A percentile compares a stretch with the other conserved stretches of the same genome.
Conservation (phyloP, 805 yeast species). For the Schizosaccharomyces japonicus region DNA sequence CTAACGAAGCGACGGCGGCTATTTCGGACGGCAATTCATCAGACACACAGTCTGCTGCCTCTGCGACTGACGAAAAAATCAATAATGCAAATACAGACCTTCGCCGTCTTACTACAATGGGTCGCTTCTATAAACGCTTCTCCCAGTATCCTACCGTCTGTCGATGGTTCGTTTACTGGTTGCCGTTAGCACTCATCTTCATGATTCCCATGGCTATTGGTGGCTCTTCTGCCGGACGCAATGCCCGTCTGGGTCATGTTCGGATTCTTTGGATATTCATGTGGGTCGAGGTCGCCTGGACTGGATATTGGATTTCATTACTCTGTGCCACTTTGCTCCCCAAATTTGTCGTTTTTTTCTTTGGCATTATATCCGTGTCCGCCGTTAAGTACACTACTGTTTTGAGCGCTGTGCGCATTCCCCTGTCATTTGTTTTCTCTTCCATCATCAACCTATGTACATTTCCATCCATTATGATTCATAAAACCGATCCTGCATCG, state of each 20-base stretch:
- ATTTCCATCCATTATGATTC: slow-evolving; percentile 11
- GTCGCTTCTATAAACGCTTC: slow-evolving; percentile 5
- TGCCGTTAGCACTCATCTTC: slow-evolving; percentile 18
- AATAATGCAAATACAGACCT: too few species aligned
- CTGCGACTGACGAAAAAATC: too few species aligned
- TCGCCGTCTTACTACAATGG: too few species aligned
- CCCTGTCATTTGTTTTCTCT: slow-evolving; percentile 17
- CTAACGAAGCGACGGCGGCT: too few species aligned
- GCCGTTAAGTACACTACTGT: slow-evolving; percentile 15
- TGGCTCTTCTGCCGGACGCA: slow-evolving; percentile 15
- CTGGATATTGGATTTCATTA: slow-evolving; percentile 16
- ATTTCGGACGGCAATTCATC: too few species aligned
- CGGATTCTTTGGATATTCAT: slow-evolving; percentile 19
- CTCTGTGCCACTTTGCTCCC: slow-evolving; percentile 18
- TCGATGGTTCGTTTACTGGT: slow-evolving; percentile 17
- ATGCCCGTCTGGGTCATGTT: slow-evolving; percentile 16
- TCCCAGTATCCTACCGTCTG: slow-evolving; percentile 12
- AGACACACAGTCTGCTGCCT: too few species aligned
- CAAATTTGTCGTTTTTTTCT: slow-evolving; percentile 12
- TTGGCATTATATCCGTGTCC: slow-evolving; percentile 16
- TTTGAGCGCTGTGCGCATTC: slow-evolving; percentile 17
- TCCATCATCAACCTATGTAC: slow-evolving; percentile 18
- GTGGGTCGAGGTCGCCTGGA: slow-evolving; percentile 21
- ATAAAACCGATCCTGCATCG: slow-evolving; percentile 8
- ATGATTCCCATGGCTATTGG: slow-evolving; percentile 20